Conservation (phyloP, 106 monocot species). For the Gastrodia elata region DNA sequence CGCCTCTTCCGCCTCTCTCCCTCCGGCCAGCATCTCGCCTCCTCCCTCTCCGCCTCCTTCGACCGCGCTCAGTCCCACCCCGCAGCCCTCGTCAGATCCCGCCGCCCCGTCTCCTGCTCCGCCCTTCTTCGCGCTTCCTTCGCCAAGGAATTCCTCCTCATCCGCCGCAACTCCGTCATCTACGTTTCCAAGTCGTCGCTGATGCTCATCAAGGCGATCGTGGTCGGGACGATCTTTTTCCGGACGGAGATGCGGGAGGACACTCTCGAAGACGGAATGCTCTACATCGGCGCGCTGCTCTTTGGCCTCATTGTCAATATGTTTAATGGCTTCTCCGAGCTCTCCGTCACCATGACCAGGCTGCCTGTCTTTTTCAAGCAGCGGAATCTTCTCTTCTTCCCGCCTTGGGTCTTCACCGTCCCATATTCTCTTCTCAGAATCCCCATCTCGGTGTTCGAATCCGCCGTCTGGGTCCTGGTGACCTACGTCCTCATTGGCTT, state of each 20-base stretch:
- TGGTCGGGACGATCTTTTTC: not conserved
- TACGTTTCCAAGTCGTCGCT: not conserved
- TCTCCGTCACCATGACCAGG: constrained; percentile 50
- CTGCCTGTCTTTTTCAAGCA: constrained; percentile 83
- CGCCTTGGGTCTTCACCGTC: constrained; percentile 37
- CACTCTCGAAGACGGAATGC: constrained; percentile 26
- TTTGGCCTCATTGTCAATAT: constrained; percentile 46
- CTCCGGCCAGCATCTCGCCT: constrained; percentile 34
- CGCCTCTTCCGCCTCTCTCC: constrained; percentile 26
- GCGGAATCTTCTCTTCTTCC: constrained; percentile 75
- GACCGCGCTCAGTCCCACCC: not conserved
- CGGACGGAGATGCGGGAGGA: constrained; percentile 24
- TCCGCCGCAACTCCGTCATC: constrained; percentile 48
- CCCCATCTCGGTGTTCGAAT: too few species aligned
- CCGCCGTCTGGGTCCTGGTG: too few species aligned
- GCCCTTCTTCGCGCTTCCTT: constrained; percentile 58
- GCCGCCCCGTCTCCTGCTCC: constrained; percentile 23
- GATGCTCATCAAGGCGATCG: not conserved
- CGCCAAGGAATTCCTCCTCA: constrained; percentile 63
- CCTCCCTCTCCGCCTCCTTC: constrained; percentile 19
- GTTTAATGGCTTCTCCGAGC: constrained; percentile 69
- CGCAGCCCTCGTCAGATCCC: not conserved
- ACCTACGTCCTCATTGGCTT: too few species aligned
- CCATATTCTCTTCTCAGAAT: too few species aligned
- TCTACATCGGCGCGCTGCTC: constrained; percentile 55